Evolutionary conservation across 176 grass and related monocot genomes (phyloP).

Genomic region (Bolboschoenus planiculmis): DNA sequence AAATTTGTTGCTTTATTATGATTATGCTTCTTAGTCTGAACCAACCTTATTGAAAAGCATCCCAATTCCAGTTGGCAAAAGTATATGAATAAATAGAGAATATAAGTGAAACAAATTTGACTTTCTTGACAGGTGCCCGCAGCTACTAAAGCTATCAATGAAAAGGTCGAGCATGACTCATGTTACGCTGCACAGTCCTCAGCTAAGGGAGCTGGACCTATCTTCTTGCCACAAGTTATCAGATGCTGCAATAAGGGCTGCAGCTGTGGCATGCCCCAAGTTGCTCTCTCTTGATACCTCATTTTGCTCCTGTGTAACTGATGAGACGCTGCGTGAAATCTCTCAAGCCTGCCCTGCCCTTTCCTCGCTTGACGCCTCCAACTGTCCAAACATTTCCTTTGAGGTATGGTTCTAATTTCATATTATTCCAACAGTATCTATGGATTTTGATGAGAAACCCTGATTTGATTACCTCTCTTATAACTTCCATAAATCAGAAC

Average conservation of each 20-base stretch:
- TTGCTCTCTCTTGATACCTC: conserved; percentile 72
- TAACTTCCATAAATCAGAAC: neutral
- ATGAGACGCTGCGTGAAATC: conserved; percentile 88
- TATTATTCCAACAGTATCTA: neutral
- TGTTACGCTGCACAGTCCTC: conserved; percentile 67
- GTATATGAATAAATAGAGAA: conserved; percentile 1
- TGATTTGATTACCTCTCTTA: neutral
- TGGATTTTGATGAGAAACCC: neutral
- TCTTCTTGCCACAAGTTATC: conserved; percentile 88
- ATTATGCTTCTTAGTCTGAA: neutral
- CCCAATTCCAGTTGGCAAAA: neutral
- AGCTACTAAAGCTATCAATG: conserved; percentile 66
- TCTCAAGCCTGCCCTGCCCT: conserved; percentile 60
- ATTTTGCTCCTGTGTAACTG: conserved; percentile 79
- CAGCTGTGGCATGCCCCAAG: conserved; percentile 63
- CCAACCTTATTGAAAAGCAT: neutral
- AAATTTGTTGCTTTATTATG: neutral
- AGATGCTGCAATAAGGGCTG: conserved; percentile 77
- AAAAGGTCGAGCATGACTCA: conserved; percentile 84
- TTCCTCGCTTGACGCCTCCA: conserved; percentile 73
- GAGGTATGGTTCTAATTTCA: conserved; percentile 47
- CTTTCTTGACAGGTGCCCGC: conserved; percentile 53
- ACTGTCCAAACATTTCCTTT: conserved; percentile 91
- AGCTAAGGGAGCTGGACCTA: conserved; percentile 75
- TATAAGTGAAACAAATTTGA: neutral